These are phyloP conservation scores for Detonula confervacea DNA, from an alignment of 352 stramenopile genomes.

Conservation along the genomic window DNA sequence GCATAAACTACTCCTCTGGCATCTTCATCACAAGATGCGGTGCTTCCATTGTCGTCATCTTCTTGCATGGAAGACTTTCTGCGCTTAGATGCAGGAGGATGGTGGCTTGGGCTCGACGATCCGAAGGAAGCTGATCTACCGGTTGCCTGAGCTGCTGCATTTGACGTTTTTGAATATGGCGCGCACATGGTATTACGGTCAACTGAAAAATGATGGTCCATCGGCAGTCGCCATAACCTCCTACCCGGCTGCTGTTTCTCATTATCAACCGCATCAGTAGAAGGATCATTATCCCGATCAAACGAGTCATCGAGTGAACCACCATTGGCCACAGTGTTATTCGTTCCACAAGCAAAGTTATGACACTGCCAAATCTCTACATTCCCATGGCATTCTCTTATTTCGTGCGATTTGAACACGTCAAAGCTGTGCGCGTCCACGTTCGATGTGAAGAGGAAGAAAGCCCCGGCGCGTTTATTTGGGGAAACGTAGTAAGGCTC, in stretches of 20 bases:
- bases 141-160: no score
- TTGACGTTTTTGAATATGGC: slow-evolving; percentile 59
- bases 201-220: slow-evolving; percentile 82
- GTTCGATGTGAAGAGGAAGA: slow-evolving; percentile 93
- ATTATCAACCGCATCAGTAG: neutral
- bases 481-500: slow-evolving; percentile 54
- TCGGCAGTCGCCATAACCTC: slow-evolving; percentile 78
- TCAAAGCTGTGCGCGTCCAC: slow-evolving; percentile 90
- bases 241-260: slow-evolving; percentile 63
- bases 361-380: slow-evolving; percentile 84
- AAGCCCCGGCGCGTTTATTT: slow-evolving; percentile 67
- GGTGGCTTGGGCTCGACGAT: no score
- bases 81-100: slow-evolving; percentile 14
- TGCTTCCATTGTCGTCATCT: slow-evolving; percentile 6
- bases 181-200: slow-evolving; percentile 83
- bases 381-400: slow-evolving; percentile 90
- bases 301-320: neutral
- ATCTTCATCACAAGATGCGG: neutral
- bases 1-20: no score
- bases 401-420: slow-evolving; percentile 84
- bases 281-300: neutral
- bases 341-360: slow-evolving; percentile 50
- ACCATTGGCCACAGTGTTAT: slow-evolving; percentile 1
- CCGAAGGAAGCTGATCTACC: no score
- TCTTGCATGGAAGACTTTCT: slow-evolving; percentile 22